Evolutionary conservation across 176 grass and related monocot genomes (phyloP).

Genomic region (Cenchrus fungigraminus): DNA sequence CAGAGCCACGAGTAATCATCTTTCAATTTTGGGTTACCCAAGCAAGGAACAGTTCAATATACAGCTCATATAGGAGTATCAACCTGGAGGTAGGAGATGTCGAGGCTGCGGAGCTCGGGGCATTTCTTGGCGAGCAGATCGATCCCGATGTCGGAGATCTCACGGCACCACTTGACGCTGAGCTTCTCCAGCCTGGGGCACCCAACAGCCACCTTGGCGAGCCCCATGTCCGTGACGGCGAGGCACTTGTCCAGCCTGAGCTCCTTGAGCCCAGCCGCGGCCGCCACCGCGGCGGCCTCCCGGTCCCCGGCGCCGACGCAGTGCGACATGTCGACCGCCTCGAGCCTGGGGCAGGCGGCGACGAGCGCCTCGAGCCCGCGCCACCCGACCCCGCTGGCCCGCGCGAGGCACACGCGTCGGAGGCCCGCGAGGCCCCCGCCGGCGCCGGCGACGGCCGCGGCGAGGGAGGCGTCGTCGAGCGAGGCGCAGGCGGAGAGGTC

Average conservation of each 20-base stretch:
- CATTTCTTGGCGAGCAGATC: slow-evolving; percentile 95
- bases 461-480: slow-evolving; percentile 69
- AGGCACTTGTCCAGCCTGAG: slow-evolving; percentile 86
- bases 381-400: slow-evolving; percentile 80
- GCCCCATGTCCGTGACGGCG: slow-evolving; percentile 79
- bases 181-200: slow-evolving; percentile 78
- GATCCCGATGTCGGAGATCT: slow-evolving; percentile 92
- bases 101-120: slow-evolving; percentile 60
- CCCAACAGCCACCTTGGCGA: slow-evolving; percentile 83
- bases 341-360: slow-evolving; percentile 66
- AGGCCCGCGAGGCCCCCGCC: slow-evolving; percentile 23
- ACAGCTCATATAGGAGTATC: background rate
- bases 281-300: slow-evolving; percentile 66
- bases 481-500: slow-evolving; percentile 84
- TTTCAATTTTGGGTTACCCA: slow-evolving; percentile 3
- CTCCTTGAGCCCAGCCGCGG: slow-evolving; percentile 58
- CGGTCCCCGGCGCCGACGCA: slow-evolving; percentile 78
- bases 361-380: slow-evolving; percentile 74
- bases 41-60: background rate
- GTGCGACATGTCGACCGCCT: slow-evolving; percentile 87
- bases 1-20: background rate
- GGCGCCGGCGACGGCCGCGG: slow-evolving; percentile 39
- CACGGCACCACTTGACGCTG: slow-evolving; percentile 87
- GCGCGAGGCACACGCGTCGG: slow-evolving; percentile 60
- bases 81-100: slow-evolving; percentile 95